Evolutionary conservation across 306 rosid species (phyloP).

Genomic region (Casuarina cunninghamiana): DNA sequence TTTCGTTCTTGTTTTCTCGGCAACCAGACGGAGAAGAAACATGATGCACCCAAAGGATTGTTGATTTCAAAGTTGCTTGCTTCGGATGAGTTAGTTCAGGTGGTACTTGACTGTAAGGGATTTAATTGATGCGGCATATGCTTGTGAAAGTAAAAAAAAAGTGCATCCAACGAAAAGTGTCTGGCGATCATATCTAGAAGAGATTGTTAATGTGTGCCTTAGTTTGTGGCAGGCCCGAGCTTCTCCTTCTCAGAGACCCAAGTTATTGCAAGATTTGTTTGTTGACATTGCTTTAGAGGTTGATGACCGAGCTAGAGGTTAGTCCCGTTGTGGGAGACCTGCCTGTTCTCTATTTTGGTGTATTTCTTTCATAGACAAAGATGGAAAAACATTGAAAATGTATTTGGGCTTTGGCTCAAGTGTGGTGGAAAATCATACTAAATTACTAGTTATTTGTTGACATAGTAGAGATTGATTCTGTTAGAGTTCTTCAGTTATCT

Average conservation of each 20-base stretch:
- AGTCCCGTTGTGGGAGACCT: slow-evolving; percentile 23
- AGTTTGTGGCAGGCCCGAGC: slow-evolving; percentile 66
- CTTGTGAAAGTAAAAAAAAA: not conserved
- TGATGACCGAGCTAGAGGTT: slow-evolving; percentile 90
- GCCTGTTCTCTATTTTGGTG: not conserved
- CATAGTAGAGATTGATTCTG: not conserved
- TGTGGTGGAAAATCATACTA: not conserved
- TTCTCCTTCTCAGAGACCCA: slow-evolving; percentile 82
- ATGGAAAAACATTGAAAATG: not conserved
- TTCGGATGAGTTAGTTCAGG: slow-evolving; percentile 3
- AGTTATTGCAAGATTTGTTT: slow-evolving; percentile 88
- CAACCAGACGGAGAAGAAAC: too few species aligned
- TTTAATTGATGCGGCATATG: not conserved
- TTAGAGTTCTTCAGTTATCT: not conserved
- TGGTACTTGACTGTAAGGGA: not conserved
- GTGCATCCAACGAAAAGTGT: not conserved
- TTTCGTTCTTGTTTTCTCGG: not conserved
- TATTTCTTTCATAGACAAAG: not conserved
- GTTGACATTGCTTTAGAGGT: slow-evolving; percentile 93
- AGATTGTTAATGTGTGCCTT: slow-evolving; percentile 2
- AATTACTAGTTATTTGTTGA: not conserved
- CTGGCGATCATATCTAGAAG: not conserved
- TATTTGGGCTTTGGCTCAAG: not conserved
- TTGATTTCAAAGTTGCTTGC: slow-evolving; percentile 1
- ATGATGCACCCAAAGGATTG: not conserved